Base-by-base conservation (phyloP, 352 stramenopile genomes). In the Globisporangium yorkense region DNA sequence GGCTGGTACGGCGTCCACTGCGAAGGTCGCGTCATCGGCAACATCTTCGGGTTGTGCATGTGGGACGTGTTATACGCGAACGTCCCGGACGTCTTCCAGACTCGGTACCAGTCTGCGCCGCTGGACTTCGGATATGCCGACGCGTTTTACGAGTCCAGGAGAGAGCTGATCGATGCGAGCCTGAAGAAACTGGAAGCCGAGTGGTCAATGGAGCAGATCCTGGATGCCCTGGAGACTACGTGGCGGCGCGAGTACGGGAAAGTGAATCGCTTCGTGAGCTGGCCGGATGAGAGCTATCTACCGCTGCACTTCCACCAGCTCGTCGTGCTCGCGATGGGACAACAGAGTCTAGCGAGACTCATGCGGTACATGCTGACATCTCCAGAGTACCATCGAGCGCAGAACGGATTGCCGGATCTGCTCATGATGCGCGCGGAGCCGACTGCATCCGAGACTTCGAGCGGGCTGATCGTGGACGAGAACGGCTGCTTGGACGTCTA, bases 1-100 rank as follows among this genome's bases (percentile, higher is more conserved):
- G 79, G 83, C 5, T 97, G 89, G 89, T 88, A 90, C 40, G 87
- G 87, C 0, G 65, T 91, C n/a, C 89, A 97, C 57, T 92, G 76
- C 27, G 88, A 96, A 68, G 88, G 89, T 0, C 59, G 61, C 43
- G 62, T 89, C 37, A 54, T 97, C 31, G 62, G 69, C 15, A 88
- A 84, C 48, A 47, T 97, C 2, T 95, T 95, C 62, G 83, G 86
- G 0, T 58, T 97, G 18, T 77, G 96, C n/a, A 81, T 96, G 74
- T 96, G 89, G 89, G 82, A 95, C 37, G 61, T 93, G 10, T 56
- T 97, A 31, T 96, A 96, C 45, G 72, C 77, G 0, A 68, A 57
- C n/a, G 68, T 96, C 18, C 70, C 80, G 2, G 69, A 94, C 51
- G 88, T 96, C 2, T 96, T 96, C 56, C 87, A 96, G 66, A 94